Evolutionary conservation across 2,329 filamentous ascomycete species (phyloP), one percentile per base, ranked within the genome.

Genomic region (Aspergillus quadricinctus): DNA sequence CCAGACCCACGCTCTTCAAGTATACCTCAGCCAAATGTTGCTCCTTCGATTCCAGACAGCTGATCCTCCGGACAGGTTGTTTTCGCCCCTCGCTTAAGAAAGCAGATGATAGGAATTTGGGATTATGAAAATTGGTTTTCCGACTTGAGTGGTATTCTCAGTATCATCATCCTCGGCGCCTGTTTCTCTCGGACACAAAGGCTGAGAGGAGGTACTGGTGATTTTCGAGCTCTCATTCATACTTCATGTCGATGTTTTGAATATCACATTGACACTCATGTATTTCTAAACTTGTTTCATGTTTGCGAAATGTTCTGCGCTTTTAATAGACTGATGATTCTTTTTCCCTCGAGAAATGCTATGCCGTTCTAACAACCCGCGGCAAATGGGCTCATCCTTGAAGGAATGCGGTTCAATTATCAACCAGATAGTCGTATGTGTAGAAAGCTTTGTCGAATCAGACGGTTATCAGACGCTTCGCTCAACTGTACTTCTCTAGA

Each of bases 1-100:
- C 94, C 43, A 86, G 89, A 73, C 94, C 94, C 54, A 88, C 90
- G 48, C 74, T 90, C 66, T 88, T 90, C 78, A 85, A 85, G 87
- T 89, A 77, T 53, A 63, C 63, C 65, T 59, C 46, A 55, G 49
- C 29, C 9, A 69, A 82, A 66, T 46, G 50, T 27, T 43, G 21
- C 37, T 37, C 25, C 48, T 53, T 28, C 27, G 25, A 43, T 45
- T 29, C 27, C 49, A 50, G 23, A 29, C 48, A 50, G 57, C 62
- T 69, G 63, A 64, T 52, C 27, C 21, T 45, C 43, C 50, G 21
- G 28, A 56, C 51, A 76, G 74, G 67, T 66, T 77, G 52, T 75
- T 77, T 62, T 77, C 75, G 28, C 75, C 75, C 48, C 71, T 77
- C 53, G 74, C 75, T 61, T 77, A 72, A 69, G 64, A 8, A 43